Base-by-base conservation (phyloP, 768 basidiomycete genomes). In the Tulasnella sp. region DNA sequence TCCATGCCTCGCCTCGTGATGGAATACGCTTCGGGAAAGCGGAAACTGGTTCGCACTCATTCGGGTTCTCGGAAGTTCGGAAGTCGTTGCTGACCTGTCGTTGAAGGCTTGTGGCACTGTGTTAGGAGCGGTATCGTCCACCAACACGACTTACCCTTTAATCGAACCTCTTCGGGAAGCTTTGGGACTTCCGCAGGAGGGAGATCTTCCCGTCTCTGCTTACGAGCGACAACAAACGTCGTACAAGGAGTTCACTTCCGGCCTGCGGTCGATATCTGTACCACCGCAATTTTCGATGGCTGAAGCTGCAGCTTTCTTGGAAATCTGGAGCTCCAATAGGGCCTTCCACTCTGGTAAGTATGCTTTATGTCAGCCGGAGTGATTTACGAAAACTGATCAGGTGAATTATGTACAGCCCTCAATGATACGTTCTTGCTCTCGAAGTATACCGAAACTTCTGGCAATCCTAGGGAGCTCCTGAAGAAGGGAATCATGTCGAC, bases 381-480 rank as follows among this genome's bases (percentile, higher is more conserved):
- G 19, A 2, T 12, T 34, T 5, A 26, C 36, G 8, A 3, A 17
- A 14, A 39, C 35, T 34, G 40, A 37, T 36, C 47, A 70, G 29
- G 26, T 34, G 22, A 52, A 19, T 70, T 26, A 34, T 63, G 44
- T 37, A 16, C 74, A 85, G 84, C 69, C 16, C 77, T 80, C 1
- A 84, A 81, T 14, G 94, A 96, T 76, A 89, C 91, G 78, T 75
- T 87, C 16, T 94, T 95, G 81, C 79, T 95, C 77, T 81, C 87
- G 11, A 92, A 91, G 78, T 94, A 90, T 75, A 85, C 86, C 1
- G 90, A 92, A 76, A 85, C 89, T 7, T 84, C 84, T 69, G 94
- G 93, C 52, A 94, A 94, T 79, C 83, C 92, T 14, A 83, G 89
- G 73, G 88, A 90, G 72, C 92, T 95, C 76, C 89, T 91, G 44